Conservation (phyloP, 345 rosid genomes). For the Euphorbia pulcherrima region DNA sequence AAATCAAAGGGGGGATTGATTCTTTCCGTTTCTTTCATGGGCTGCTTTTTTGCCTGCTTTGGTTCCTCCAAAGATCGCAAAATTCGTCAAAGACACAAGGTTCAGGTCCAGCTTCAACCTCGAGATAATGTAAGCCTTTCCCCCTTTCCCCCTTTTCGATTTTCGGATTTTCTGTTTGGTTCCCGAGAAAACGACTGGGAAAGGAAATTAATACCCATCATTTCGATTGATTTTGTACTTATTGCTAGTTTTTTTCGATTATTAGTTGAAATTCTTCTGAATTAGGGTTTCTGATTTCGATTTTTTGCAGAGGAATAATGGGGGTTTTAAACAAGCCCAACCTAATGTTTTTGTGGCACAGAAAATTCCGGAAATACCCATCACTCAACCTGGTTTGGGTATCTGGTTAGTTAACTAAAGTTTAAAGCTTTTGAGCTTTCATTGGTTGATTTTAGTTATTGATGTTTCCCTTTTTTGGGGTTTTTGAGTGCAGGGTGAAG, state of each 20-base stretch:
- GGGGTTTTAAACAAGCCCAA: slow-evolving; percentile 22
- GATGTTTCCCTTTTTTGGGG: neutral
- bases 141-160: neutral
- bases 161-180: slow-evolving; percentile 7
- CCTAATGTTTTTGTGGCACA: slow-evolving; percentile 28
- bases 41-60: slow-evolving; percentile 81
- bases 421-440: neutral
- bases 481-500: slow-evolving; percentile 36
- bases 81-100: slow-evolving; percentile 40
- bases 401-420: slow-evolving; percentile 34
- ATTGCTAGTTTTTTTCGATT: neutral
- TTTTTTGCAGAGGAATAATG: slow-evolving; percentile 37
- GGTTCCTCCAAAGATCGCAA: slow-evolving; percentile 69
- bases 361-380: slow-evolving; percentile 25
- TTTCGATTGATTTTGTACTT: neutral
- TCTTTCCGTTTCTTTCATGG: slow-evolving; percentile 36
- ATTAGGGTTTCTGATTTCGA: neutral
- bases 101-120: slow-evolving; percentile 29
- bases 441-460: neutral
- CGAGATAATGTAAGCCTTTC: slow-evolving; percentile 35
- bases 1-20: neutral
- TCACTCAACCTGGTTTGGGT: slow-evolving; percentile 26
- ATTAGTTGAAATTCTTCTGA: slow-evolving; percentile 16
- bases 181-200: neutral
- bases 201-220: neutral